These are phyloP conservation scores for Elaeis guineensis DNA, from an alignment of 176 grass and related monocot genomes.

Conservation along the genomic window DNA sequence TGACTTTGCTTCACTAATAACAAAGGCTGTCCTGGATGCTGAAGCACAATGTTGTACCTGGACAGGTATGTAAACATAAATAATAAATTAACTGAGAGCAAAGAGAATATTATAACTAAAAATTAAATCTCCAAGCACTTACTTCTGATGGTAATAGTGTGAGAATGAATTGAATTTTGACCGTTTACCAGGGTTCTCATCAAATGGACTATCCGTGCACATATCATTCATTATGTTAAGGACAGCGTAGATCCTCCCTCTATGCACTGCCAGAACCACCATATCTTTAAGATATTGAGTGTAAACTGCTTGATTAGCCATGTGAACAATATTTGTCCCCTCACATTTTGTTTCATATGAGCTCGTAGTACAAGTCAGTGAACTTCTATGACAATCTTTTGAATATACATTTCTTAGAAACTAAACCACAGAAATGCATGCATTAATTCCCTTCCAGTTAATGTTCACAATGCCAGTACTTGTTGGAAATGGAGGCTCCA, in stretches of 20 bases:
- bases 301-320: slow-evolving; percentile 5
- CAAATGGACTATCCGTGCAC: background rate
- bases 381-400: background rate
- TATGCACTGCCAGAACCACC: slow-evolving; percentile 6
- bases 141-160: slow-evolving; percentile 54
- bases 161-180: slow-evolving; percentile 8
- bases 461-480: background rate
- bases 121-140: slow-evolving; percentile 1
- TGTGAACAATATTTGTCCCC: background rate
- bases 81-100: no score
- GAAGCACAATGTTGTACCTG: slow-evolving; percentile 1
- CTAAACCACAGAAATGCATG: background rate
- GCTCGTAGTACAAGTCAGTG: background rate
- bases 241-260: slow-evolving; percentile 10
- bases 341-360: background rate
- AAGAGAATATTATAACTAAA: background rate
- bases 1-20: slow-evolving; percentile 5
- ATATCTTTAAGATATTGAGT: background rate
- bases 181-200: background rate
- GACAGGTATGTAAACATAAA: background rate
- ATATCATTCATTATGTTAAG: slow-evolving; percentile 1
- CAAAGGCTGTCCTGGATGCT: background rate
- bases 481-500: background rate
- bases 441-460: background rate
- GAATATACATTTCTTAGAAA: background rate